Percentiles rank a stretch among this genome's conserved stretches.
Conservation (phyloP, 75 land plant species). For the Pinus taeda region DNA sequence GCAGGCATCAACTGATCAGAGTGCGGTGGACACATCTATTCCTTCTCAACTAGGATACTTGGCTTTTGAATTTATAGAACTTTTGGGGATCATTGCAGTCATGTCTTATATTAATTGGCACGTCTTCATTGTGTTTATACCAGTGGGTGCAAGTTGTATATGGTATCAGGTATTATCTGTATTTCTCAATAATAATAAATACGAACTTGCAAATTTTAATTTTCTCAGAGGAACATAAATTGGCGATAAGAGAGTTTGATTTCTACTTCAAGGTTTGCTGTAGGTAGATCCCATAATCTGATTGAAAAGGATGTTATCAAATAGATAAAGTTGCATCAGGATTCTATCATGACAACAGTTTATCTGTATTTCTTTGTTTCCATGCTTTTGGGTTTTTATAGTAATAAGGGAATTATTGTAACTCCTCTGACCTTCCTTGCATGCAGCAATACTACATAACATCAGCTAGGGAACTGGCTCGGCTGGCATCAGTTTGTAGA, state of each 20-base stretch:
- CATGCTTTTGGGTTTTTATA: too few relatives aligned
- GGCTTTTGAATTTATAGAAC: not conserved
- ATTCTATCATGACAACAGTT: too few relatives aligned
- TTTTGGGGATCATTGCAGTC: not conserved
- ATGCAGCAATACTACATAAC: constrained; percentile 63
- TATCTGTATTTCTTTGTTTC: too few relatives aligned
- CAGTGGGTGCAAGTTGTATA: not conserved
- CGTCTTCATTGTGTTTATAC: not conserved
- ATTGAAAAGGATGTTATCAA: not conserved
- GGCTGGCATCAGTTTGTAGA: constrained; percentile 43
- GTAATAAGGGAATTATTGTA: not conserved
- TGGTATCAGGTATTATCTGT: not conserved
- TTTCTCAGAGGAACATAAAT: not conserved
- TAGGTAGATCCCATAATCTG: not conserved
- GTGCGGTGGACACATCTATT: constrained; percentile 11
- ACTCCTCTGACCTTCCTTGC: not conserved
- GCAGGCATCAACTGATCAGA: constrained; percentile 22
- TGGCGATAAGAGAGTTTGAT: too few relatives aligned
- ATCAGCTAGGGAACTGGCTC: constrained; percentile 59
- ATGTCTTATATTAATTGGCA: not conserved
- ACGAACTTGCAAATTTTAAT: not conserved
- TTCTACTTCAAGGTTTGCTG: too few relatives aligned
- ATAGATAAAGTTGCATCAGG: too few relatives aligned
- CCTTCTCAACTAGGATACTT: constrained; percentile 7
- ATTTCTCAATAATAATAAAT: not conserved